Percentiles rank a stretch among this genome's conserved stretches.
Conservation (phyloP, 1,139 yeast species). For the Lodderomyces metapsilosis region DNA sequence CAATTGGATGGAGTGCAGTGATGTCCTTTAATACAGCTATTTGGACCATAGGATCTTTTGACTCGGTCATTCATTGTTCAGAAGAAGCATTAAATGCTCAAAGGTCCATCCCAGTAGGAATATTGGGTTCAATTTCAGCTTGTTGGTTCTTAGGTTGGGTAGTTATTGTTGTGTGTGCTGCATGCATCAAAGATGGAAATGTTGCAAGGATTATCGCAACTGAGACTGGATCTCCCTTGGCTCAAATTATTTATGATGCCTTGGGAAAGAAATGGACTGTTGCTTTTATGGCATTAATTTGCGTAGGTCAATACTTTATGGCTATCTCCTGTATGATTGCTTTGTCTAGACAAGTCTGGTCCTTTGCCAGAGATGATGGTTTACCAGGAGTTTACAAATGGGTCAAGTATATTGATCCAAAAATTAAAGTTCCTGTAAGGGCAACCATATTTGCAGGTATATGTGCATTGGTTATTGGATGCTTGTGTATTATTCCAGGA, state of each 20-base stretch:
- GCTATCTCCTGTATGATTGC: slow-evolving; percentile 42
- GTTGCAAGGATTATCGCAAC: slow-evolving; percentile 39
- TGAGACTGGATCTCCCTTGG: slow-evolving; percentile 54
- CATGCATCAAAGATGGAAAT: slow-evolving; percentile 53
- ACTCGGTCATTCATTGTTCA: slow-evolving; percentile 68
- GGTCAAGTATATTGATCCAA: slow-evolving; percentile 53
- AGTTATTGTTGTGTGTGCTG: slow-evolving; percentile 50
- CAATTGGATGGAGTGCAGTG: slow-evolving; percentile 37
- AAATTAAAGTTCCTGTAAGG: slow-evolving; percentile 57
- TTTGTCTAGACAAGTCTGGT: slow-evolving; percentile 39
- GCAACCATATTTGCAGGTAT: slow-evolving; percentile 60
- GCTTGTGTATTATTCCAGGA: slow-evolving; percentile 50
- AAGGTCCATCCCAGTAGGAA: slow-evolving; percentile 68
- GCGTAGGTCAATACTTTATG: slow-evolving; percentile 63
- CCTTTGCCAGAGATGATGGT: slow-evolving; percentile 44
- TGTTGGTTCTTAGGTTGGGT: slow-evolving; percentile 56
- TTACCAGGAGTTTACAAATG: slow-evolving; percentile 40
- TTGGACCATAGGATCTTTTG: slow-evolving; percentile 68
- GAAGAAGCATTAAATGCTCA: slow-evolving; percentile 73
- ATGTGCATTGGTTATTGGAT: slow-evolving; percentile 36
- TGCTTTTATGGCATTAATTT: slow-evolving; percentile 58
- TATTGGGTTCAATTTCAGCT: slow-evolving; percentile 41
- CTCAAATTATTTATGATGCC: slow-evolving; percentile 62
- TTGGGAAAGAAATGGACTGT: slow-evolving; percentile 70
- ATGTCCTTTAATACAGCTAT: slow-evolving; percentile 63